A percentile compares a stretch with the other conserved stretches of the same genome.
These are phyloP conservation scores for Penicillium sp. DNA, from an alignment of 2,329 filamentous ascomycete species.

Conservation along the genomic window DNA sequence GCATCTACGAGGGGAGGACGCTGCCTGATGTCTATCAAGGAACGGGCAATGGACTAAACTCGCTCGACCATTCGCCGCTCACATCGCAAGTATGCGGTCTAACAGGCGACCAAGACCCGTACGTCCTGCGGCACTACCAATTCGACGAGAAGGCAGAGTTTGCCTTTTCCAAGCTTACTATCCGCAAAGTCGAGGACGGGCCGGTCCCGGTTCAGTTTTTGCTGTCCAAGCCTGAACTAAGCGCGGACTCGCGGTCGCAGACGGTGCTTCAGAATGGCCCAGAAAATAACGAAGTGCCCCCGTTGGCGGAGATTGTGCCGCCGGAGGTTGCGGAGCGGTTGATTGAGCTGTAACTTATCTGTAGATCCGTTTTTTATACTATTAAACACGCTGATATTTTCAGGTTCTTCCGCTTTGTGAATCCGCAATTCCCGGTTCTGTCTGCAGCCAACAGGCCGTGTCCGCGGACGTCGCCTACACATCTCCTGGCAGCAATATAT, in stretches of 20 bases:
- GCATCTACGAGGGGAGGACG: constrained; percentile 1
- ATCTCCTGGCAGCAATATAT: constrained; percentile 8
- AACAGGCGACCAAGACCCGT: constrained; percentile 7
- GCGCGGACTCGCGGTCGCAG: constrained; percentile 2
- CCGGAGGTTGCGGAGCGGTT: constrained; percentile 11
- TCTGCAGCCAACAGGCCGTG: not conserved
- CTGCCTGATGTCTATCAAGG: not conserved
- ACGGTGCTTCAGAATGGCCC: not conserved
- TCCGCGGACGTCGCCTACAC: constrained; percentile 4
- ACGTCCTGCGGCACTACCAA: constrained; percentile 6
- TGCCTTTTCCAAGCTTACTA: constrained; percentile 6
- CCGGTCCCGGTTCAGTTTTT: constrained; percentile 4
- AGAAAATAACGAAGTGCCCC: not conserved
- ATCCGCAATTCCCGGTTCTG: constrained; percentile 7
- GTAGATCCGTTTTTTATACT: not conserved
- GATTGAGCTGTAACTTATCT: constrained; percentile 2
- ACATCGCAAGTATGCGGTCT: constrained; percentile 6
- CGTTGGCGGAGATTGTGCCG: constrained; percentile 2
- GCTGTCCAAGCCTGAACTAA: constrained; percentile 6
- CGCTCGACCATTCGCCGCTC: constrained; percentile 2
- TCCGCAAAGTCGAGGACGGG: constrained; percentile 6
- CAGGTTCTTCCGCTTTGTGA: constrained; percentile 5
- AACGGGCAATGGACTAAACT: not conserved
- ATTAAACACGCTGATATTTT: not conserved
- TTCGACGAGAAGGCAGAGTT: constrained; percentile 5